Conservation (phyloP, 495 filamentous ascomycete genomes). For the Niebla homalea region DNA sequence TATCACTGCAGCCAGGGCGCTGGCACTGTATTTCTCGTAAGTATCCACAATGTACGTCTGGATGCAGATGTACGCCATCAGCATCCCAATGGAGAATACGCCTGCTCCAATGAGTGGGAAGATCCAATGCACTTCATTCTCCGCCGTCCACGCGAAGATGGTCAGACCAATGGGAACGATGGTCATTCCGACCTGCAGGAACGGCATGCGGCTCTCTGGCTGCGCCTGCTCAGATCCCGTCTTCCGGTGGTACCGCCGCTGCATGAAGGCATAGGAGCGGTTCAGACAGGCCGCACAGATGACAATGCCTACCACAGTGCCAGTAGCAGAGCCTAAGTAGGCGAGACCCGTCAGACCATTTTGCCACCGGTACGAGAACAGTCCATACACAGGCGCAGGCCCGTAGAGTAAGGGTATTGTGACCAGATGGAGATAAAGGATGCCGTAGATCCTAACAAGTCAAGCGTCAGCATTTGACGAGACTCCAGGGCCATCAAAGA, state of each 20-base stretch:
- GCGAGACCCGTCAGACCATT: conserved; percentile 4
- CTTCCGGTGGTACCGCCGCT: conserved; percentile 22
- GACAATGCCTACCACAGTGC: background rate
- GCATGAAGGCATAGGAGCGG: conserved; percentile 36
- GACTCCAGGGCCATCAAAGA: background rate
- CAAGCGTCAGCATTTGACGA: background rate
- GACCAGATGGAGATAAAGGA: conserved; percentile 1
- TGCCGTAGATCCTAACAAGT: background rate
- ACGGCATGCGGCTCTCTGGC: conserved; percentile 45
- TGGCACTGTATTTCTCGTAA: conserved; percentile 33
- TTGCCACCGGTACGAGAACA: conserved; percentile 8
- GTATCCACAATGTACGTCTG: conserved; percentile 43
- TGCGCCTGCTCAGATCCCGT: background rate
- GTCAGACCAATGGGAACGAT: conserved; percentile 40
- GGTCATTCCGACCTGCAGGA: conserved; percentile 38
- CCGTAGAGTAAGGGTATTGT: conserved; percentile 33
- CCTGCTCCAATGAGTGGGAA: conserved; percentile 32
- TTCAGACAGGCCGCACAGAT: conserved; percentile 25
- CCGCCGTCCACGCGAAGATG: conserved; percentile 45
- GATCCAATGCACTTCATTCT: conserved; percentile 36
- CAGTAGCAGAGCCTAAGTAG: conserved; percentile 1
- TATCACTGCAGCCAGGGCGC: conserved; percentile 25
- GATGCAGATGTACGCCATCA: conserved; percentile 33
- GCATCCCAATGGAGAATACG: conserved; percentile 38
- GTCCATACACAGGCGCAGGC: background rate